phyloP scores from a whole-genome alignment of 331 rosid species.

The Malus hybrid region DNA sequence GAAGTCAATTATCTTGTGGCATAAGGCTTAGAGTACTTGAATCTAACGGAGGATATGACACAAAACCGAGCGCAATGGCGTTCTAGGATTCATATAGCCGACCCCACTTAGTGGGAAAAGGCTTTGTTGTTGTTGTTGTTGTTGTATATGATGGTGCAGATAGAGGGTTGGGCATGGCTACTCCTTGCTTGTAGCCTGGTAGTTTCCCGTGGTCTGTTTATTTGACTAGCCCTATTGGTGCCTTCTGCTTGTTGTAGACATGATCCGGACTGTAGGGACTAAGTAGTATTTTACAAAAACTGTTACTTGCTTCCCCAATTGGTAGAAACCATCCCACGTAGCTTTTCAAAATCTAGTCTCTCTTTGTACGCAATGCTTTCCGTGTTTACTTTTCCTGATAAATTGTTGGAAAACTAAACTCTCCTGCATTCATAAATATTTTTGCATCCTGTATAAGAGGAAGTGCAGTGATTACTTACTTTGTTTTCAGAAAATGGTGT shows the following conservation, averaged over 20 bases:
- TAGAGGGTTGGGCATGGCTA: not conserved
- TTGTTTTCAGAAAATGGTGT: not conserved
- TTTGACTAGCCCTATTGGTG: not conserved
- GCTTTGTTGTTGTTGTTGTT: too few relatives aligned
- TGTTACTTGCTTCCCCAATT: not conserved
- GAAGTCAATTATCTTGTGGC: not conserved
- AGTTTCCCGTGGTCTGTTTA: not conserved
- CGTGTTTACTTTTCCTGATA: not conserved
- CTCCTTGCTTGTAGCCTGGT: not conserved
- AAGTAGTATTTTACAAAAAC: not conserved
- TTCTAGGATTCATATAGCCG: too few relatives aligned
- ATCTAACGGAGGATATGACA: too few relatives aligned
- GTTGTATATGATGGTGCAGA: not conserved
- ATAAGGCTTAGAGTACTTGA: too few relatives aligned
- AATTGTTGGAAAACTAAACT: not conserved
- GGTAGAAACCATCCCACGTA: not conserved
- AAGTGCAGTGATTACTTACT: not conserved
- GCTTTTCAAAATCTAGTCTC: not conserved
- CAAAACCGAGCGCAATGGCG: too few relatives aligned
- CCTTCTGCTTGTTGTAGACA: not conserved
- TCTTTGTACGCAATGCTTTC: not conserved
- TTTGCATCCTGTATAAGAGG: not conserved
- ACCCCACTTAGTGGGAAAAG: too few relatives aligned
- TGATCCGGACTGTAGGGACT: not conserved
- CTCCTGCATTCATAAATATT: not conserved